A percentile compares a stretch with the other conserved stretches of the same genome.
phyloP scores from a whole-genome alignment of 192 early-diverging fungal species.

The Lobosporangium transversale region DNA sequence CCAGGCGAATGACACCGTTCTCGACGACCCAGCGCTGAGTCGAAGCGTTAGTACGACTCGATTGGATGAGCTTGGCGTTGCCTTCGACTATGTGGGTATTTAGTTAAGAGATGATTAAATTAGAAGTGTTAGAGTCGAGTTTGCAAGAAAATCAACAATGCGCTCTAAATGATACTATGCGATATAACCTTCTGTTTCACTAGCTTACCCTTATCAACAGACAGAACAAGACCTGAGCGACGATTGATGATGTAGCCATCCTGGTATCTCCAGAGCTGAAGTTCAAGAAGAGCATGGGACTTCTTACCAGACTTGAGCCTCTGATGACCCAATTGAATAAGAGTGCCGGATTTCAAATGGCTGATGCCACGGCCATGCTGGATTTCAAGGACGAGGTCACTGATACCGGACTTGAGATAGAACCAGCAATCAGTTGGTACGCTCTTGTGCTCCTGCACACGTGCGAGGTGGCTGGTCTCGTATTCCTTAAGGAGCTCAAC shows the following conservation, averaged over 20 bases:
- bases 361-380: conserved; percentile 27
- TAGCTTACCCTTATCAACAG: conserved; percentile 37
- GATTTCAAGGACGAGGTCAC: conserved; percentile 32
- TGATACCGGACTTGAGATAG: conserved; percentile 49
- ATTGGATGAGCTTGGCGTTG: conserved; percentile 33
- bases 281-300: conserved; percentile 46
- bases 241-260: conserved; percentile 48
- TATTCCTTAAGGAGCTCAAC: conserved; percentile 42
- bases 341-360: conserved; percentile 38
- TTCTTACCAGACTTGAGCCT: conserved; percentile 49
- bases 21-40: conserved; percentile 42
- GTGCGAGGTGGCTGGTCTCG: conserved; percentile 30
- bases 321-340: conserved; percentile 32
- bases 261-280: conserved; percentile 49
- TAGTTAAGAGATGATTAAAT: background rate
- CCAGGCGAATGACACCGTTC: conserved; percentile 39
- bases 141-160: no score
- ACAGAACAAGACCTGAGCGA: conserved; percentile 39
- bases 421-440: conserved; percentile 41
- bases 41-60: conserved; percentile 12
- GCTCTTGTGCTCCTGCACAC: conserved; percentile 19
- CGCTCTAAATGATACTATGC: no score
- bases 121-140: no score
- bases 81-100: conserved; percentile 12
- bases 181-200: no score